A percentile compares a stretch with the other conserved stretches of the same genome.
Evolutionary conservation across 768 basidiomycete species (phyloP).

Genomic region (Hygrophorus pudorinus): DNA sequence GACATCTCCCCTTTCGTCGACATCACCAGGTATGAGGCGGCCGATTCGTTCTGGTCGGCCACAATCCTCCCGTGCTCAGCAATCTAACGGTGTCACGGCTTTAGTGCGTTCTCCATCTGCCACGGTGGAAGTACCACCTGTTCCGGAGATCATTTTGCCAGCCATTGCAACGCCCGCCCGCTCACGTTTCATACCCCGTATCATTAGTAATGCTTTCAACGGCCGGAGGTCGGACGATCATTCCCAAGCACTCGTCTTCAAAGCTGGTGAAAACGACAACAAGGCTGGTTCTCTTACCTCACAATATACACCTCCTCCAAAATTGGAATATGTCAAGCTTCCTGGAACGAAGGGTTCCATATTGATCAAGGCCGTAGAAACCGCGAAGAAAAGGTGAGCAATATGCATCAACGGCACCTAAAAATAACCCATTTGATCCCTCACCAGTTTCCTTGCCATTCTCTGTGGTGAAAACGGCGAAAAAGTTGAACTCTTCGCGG

Average conservation of each 20-base stretch:
- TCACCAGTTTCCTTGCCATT: conserved; percentile 75
- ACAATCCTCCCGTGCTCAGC: conserved; percentile 28
- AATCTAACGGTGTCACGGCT: conserved; percentile 15
- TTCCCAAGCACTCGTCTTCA: conserved; percentile 25
- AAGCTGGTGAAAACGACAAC: conserved; percentile 31
- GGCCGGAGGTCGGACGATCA: conserved; percentile 52
- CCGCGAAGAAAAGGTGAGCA: conserved; percentile 72
- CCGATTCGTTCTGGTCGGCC: conserved; percentile 24
- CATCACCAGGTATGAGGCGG: conserved; percentile 18
- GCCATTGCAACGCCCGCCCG: conserved; percentile 20
- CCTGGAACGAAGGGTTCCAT: conserved; percentile 84
- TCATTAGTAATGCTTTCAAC: conserved; percentile 56
- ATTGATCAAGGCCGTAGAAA: conserved; percentile 82
- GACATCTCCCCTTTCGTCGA: conserved; percentile 13
- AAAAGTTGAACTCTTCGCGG: conserved; percentile 89
- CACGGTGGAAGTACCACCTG: conserved; percentile 12
- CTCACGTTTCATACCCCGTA: conserved; percentile 59
- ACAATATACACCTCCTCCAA: conserved; percentile 60
- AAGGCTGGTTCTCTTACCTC: conserved; percentile 22
- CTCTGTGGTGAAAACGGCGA: conserved; percentile 88
- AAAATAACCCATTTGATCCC: neutral
- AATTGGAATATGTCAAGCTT: conserved; percentile 86
- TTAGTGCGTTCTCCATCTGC: conserved; percentile 18
- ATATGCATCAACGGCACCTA: neutral
- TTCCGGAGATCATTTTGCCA: conserved; percentile 14